phyloP scores from a whole-genome alignment of 768 basidiomycete genomes.

The Macrolepiota dolichaula region DNA sequence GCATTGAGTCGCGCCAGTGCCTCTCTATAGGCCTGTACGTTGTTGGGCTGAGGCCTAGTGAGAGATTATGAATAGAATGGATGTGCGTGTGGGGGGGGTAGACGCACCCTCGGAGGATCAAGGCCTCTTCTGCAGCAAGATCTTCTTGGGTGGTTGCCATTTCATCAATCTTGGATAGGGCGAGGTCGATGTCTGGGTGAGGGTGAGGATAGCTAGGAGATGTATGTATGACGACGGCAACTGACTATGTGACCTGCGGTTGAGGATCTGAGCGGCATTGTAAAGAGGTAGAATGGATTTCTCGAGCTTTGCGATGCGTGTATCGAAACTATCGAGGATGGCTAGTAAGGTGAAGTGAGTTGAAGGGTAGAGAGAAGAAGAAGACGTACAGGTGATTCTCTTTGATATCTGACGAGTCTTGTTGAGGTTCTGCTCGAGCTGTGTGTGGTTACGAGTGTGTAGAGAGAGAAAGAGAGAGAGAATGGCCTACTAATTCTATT shows the following conservation, averaged over 20 bases:
- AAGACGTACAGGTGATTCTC: slow-evolving; percentile 75
- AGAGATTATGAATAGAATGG: neutral
- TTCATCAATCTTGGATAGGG: slow-evolving; percentile 75
- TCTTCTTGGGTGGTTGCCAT: slow-evolving; percentile 74
- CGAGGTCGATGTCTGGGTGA: slow-evolving; percentile 71
- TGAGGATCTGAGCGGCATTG: slow-evolving; percentile 71
- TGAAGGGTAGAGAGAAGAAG: slow-evolving; percentile 1
- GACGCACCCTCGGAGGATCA: slow-evolving; percentile 73
- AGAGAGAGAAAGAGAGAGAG: too few species aligned
- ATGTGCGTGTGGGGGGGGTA: neutral
- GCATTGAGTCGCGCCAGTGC: slow-evolving; percentile 77
- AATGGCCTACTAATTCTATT: slow-evolving; percentile 65
- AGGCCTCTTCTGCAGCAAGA: slow-evolving; percentile 71
- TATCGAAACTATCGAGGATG: slow-evolving; percentile 81
- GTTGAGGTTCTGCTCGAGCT: slow-evolving; percentile 87
- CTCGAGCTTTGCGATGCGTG: slow-evolving; percentile 76
- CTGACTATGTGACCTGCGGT: slow-evolving; percentile 69
- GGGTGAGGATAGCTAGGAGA: neutral
- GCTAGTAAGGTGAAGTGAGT: slow-evolving; percentile 50
- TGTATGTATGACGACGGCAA: slow-evolving; percentile 5
- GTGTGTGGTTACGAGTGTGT: neutral
- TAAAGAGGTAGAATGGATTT: slow-evolving; percentile 86
- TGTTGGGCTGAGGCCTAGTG: slow-evolving; percentile 64
- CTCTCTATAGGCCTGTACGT: slow-evolving; percentile 64
- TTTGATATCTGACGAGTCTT: slow-evolving; percentile 84